Base-by-base conservation (phyloP, 352 stramenopile genomes). In the Phytophthora multivora region DNA sequence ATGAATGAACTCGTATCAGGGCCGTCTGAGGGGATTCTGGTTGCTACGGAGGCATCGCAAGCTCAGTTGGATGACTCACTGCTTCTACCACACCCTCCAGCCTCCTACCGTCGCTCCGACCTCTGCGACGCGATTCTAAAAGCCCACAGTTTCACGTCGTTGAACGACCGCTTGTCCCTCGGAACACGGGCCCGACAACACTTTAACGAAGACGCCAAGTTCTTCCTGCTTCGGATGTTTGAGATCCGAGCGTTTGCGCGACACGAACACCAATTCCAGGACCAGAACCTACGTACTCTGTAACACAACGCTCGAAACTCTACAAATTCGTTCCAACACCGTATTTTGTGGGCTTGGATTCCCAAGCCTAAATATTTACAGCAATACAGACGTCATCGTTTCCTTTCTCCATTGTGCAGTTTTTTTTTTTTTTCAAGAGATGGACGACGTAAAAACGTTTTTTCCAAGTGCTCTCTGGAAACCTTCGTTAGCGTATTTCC, bases 1-100 rank as follows among this genome's bases (percentile, higher is more conserved):
- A 89, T 86, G 80, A 88, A 86, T 54, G 80, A 89, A 46, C 50
- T 85, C 15, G 28, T 79, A 23, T 56, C 49, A 13, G 43, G 26
- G 11, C 36, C 41, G 3, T 46, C 30, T 0, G 50, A 63, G 10
- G 67, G 51, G 10, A 18, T 75, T 25, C 15, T 59, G 0, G 61
- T 66, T 42, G n/a, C 51, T 19, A 63, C 62, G 1, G 21, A 66
- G n/a, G n/a, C n/a, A n/a, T n/a, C n/a, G 3, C 16, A 36, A 12
- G 21, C 51, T 23, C 11, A 4, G 4, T 33, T 26, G 18, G 48
- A 61, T 11, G 47, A 66, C 21, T 25, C 40, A 4, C 5, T 67
- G 40, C 33, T 67, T 13, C 51, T 64, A 3, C 23, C 45, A 25
- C 25, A 57, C 15, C 25, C 50, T 10, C 5, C 16, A 19, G 18